Conservation (phyloP, 2,329 filamentous ascomycete species). For the Ploettnerulaceae sp. region DNA sequence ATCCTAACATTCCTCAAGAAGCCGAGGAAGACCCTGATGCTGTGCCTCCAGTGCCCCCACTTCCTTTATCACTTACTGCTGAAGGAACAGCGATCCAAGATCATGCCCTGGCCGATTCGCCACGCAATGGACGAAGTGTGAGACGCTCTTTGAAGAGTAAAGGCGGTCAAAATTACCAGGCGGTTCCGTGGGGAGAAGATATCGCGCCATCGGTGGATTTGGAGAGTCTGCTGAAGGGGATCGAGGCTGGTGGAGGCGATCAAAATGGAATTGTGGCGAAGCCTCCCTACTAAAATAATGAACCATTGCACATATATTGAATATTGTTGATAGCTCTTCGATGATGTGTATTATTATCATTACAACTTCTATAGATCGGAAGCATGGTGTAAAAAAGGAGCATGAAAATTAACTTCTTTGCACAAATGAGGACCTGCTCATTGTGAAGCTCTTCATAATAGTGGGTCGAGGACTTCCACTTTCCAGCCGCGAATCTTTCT, state of each 20-base stretch:
- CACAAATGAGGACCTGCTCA: neutral
- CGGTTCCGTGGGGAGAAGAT: conserved; percentile 27
- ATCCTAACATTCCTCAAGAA: conserved; percentile 16
- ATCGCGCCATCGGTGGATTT: conserved; percentile 22
- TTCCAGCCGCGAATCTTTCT: too few relatives aligned
- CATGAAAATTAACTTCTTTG: conserved; percentile 2
- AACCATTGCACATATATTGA: conserved; percentile 10
- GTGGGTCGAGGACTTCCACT: too few relatives aligned
- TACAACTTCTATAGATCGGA: conserved; percentile 10
- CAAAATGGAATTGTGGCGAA: conserved; percentile 26
- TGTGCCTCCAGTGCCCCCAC: conserved; percentile 32
- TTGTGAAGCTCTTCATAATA: too few relatives aligned
- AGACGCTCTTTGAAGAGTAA: conserved; percentile 21
- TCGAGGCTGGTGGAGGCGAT: conserved; percentile 25
- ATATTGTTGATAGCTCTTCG: conserved; percentile 7
- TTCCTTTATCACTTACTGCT: conserved; percentile 25
- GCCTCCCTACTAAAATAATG: conserved; percentile 31
- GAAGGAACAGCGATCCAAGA: conserved; percentile 25
- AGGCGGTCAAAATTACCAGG: conserved; percentile 16
- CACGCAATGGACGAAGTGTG: conserved; percentile 22
- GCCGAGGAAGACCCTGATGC: conserved; percentile 21
- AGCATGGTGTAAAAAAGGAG: conserved; percentile 8
- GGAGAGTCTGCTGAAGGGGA: conserved; percentile 31
- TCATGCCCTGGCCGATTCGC: conserved; percentile 18
- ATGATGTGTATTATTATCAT: conserved; percentile 15